Evolutionary conservation across 169 alveolate genomes (phyloP).

Genomic region (Plasmodium relictum): DNA sequence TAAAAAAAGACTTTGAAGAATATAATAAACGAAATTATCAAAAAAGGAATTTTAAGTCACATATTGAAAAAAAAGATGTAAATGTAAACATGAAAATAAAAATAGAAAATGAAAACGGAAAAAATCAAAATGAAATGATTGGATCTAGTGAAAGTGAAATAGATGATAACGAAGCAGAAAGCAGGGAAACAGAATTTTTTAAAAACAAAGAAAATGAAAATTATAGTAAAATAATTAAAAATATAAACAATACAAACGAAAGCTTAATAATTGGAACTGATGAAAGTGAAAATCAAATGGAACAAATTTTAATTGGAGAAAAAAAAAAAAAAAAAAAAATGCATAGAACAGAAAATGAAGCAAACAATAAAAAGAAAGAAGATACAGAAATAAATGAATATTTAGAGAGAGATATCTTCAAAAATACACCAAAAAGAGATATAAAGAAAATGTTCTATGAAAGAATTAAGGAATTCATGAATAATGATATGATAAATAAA

Average conservation of each 20-base stretch:
- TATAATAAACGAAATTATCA: neutral
- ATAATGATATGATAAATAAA: neutral
- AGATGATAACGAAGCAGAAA: neutral
- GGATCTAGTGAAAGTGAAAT: neutral
- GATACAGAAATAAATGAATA: neutral
- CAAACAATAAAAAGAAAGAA: neutral
- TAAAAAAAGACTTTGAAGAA: neutral
- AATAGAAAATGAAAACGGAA: neutral
- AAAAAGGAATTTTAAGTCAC: neutral
- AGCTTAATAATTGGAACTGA: neutral
- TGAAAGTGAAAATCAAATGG: neutral
- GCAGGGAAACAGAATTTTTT: neutral
- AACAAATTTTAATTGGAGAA: neutral
- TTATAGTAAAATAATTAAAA: neutral
- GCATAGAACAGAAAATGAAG: neutral
- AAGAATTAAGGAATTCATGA: constrained; percentile 11
- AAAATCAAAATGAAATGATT: too few species aligned
- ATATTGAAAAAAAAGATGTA: neutral
- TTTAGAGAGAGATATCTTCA: constrained; percentile 16
- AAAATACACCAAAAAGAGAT: constrained; percentile 9
- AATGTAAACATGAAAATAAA: neutral
- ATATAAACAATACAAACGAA: neutral
- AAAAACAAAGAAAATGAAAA: neutral
- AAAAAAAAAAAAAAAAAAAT: constrained; percentile 18
- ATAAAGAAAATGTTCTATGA: constrained; percentile 47